Conservation (phyloP, 75 land plant species). For the Cupressus sempervirens region DNA sequence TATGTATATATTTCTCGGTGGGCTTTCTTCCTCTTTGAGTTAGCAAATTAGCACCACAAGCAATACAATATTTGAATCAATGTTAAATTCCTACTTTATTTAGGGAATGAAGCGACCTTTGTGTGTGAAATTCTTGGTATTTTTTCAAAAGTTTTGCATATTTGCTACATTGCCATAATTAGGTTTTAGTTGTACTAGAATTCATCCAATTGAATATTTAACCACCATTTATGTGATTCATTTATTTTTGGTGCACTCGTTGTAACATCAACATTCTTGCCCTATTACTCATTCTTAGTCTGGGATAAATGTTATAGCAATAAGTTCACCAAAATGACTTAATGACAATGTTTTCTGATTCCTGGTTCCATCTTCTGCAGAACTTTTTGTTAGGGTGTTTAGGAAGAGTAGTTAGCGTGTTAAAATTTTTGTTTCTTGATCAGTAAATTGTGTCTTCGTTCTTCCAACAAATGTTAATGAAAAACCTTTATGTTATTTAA, state of each 20-base stretch:
- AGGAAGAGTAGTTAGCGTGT: neutral
- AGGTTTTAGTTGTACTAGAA: neutral
- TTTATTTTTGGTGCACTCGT: neutral
- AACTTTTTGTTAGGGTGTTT: neutral
- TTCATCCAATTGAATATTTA: neutral
- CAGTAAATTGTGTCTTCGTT: neutral
- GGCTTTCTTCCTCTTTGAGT: neutral
- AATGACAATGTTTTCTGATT: neutral
- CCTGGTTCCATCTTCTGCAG: neutral
- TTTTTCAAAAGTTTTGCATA: neutral
- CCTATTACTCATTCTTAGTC: neutral
- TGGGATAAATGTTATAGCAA: neutral
- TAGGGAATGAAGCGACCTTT: neutral
- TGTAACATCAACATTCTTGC: neutral
- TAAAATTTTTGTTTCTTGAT: neutral
- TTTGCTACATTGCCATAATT: neutral
- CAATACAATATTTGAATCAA: neutral
- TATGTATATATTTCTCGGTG: neutral
- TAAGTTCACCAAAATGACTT: neutral
- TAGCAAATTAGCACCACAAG: neutral
- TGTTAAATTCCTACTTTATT: neutral
- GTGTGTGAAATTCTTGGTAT: neutral
- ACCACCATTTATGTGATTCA: neutral
- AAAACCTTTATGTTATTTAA: neutral
- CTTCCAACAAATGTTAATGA: neutral